A percentile compares a stretch with the other conserved stretches of the same genome.
Evolutionary conservation across 768 basidiomycete genomes (phyloP).

Genomic region (Leucocoprinus birnbaumii): DNA sequence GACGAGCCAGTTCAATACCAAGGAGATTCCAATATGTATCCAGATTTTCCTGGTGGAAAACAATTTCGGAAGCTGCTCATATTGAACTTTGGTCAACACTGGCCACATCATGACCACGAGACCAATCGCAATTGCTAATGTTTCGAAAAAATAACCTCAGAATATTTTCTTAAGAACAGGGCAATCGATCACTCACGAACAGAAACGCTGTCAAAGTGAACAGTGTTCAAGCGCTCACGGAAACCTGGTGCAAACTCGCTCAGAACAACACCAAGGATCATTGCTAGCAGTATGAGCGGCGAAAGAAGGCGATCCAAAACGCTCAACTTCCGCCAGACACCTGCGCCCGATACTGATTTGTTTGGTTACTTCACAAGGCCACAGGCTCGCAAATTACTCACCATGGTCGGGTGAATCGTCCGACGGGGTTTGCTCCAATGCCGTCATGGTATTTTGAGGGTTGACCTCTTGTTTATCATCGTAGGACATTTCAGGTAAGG

Average conservation of each 20-base stretch:
- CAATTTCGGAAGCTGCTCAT: conserved; percentile 61
- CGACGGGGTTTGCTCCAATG: no score
- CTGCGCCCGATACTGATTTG: neutral
- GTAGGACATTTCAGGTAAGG: no score
- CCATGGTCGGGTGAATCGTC: no score
- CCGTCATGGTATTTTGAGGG: no score
- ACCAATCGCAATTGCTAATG: conserved; percentile 73
- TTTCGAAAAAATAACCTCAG: neutral
- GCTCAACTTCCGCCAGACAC: conserved; percentile 5
- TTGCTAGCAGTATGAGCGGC: conserved; percentile 1
- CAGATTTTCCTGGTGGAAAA: conserved; percentile 54
- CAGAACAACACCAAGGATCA: conserved; percentile 29
- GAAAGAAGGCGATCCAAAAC: conserved; percentile 6
- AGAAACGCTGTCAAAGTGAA: conserved; percentile 67
- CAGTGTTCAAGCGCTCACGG: conserved; percentile 57
- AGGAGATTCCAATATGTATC: conserved; percentile 65
- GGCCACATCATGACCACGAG: conserved; percentile 91
- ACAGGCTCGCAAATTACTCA: no score
- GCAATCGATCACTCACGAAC: conserved; percentile 52
- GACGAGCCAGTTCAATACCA: conserved; percentile 77
- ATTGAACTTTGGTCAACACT: conserved; percentile 71
- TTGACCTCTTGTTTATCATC: no score
- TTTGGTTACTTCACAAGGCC: no score
- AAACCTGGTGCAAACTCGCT: conserved; percentile 64
- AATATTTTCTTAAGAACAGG: no score